Conservation (phyloP, 2,329 filamentous ascomycete genomes). For the Blastomyces parvus region DNA sequence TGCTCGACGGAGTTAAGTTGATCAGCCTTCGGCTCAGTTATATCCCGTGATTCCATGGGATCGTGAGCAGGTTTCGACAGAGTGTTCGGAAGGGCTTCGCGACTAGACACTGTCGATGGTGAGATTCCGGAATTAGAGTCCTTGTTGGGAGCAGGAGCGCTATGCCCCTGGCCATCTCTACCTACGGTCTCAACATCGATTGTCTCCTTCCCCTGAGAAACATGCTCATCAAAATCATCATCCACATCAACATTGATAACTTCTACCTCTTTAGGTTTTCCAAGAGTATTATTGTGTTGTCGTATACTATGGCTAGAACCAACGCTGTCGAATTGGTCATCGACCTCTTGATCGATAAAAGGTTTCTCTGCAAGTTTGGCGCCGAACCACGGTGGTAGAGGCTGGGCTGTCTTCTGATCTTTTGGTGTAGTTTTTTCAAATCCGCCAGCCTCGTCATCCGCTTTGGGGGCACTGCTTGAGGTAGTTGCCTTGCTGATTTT, state of each 20-base stretch:
- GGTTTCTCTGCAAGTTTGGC: conserved; percentile 25
- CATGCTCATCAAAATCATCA: background rate
- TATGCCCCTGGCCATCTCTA: conserved; percentile 7
- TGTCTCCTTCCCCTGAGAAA: background rate
- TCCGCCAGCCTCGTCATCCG: conserved; percentile 50
- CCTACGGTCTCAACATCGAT: background rate
- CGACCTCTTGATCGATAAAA: conserved; percentile 26
- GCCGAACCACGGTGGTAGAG: conserved; percentile 41
- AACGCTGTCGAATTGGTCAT: conserved; percentile 16
- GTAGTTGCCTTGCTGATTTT: conserved; percentile 54
- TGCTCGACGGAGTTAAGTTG: background rate
- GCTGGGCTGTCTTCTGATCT: conserved; percentile 23
- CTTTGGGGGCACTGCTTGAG: conserved; percentile 24
- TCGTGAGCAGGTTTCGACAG: background rate
- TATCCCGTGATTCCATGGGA: background rate
- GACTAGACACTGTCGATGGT: background rate
- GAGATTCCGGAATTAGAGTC: background rate
- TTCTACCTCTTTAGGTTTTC: conserved; percentile 9
- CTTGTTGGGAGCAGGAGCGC: background rate
- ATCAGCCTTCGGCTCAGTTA: background rate
- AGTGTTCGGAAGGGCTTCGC: background rate
- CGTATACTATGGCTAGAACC: conserved; percentile 20
- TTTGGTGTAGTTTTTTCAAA: conserved; percentile 47
- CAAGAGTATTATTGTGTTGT: conserved; percentile 19
- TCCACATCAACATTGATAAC: conserved; percentile 14